phyloP scores from a whole-genome alignment of 441 rosid genomes.

The Hura crepitans region DNA sequence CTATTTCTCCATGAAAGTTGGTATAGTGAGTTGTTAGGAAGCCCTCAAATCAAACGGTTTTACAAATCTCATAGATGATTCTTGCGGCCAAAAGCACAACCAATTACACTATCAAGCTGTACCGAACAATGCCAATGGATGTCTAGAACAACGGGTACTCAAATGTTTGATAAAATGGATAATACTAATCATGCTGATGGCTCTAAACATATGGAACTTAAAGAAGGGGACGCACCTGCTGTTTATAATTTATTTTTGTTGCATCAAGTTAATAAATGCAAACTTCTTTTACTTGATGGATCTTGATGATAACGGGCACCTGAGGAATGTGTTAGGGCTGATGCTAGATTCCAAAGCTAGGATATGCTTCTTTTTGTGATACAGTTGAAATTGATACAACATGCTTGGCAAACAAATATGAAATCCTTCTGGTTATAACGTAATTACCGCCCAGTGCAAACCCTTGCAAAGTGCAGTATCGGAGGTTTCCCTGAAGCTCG shows the following conservation, averaged over 20 bases:
- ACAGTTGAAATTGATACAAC: conserved; percentile 39
- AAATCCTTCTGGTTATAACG: conserved; percentile 40
- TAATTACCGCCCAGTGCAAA: conserved; percentile 46
- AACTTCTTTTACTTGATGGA: conserved; percentile 54
- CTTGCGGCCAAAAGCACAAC: conserved; percentile 38
- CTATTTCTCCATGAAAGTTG: conserved; percentile 1
- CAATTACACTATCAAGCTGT: conserved; percentile 46
- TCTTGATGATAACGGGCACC: conserved; percentile 35
- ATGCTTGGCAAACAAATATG: conserved; percentile 41
- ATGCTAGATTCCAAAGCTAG: conserved; percentile 41
- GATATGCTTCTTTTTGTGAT: conserved; percentile 37
- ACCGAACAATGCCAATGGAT: conserved; percentile 33
- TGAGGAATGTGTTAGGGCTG: conserved; percentile 52
- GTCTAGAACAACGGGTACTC: conserved; percentile 25
- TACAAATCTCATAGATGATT: conserved; percentile 48
- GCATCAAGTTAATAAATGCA: conserved; percentile 49
- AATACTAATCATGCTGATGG: conserved; percentile 28
- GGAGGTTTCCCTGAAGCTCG: conserved; percentile 42
- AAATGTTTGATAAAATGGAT: conserved; percentile 32
- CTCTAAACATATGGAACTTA: conserved; percentile 43
- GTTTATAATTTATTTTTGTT: conserved; percentile 47
- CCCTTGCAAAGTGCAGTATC: conserved; percentile 39
- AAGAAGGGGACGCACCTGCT: conserved; percentile 48
- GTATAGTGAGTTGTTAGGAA: conserved; percentile 11
- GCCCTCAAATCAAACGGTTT: conserved; percentile 41